Evolutionary conservation across 257 asterid genomes (phyloP).

Genomic region (Salvia rosmarinus): DNA sequence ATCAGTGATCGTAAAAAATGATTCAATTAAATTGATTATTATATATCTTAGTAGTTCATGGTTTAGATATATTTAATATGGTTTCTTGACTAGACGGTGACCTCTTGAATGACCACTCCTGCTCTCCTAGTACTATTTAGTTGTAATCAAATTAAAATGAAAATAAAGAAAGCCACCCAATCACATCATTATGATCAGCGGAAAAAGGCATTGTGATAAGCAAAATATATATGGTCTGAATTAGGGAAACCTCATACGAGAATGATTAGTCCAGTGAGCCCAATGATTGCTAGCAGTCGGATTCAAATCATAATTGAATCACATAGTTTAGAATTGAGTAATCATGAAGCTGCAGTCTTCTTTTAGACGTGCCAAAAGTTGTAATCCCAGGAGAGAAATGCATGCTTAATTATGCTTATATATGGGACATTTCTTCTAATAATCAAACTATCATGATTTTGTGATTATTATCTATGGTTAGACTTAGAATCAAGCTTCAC

Average conservation of each 20-base stretch:
- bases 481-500: conserved; percentile 32
- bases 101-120: neutral
- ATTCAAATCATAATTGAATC: conserved; percentile 47
- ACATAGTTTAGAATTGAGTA: conserved; percentile 44
- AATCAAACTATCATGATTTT: conserved; percentile 31
- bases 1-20: too few species aligned
- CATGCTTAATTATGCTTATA: conserved; percentile 29
- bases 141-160: neutral
- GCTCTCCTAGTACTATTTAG: neutral
- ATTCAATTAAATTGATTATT: too few species aligned
- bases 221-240: conserved; percentile 8
- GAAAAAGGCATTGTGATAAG: conserved; percentile 1
- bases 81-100: neutral
- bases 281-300: conserved; percentile 58
- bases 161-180: conserved; percentile 6
- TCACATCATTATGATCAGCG: conserved; percentile 26
- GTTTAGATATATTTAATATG: too few species aligned
- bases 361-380: conserved; percentile 51
- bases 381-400: conserved; percentile 30
- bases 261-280: conserved; percentile 50
- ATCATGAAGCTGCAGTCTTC: conserved; percentile 47
- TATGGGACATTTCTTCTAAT: conserved; percentile 27
- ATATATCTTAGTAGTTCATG: too few species aligned
- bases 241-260: conserved; percentile 39
- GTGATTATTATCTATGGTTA: conserved; percentile 28